Base-by-base conservation (phyloP, 164 flowering plant genomes). In the Kingdonia uniflora region DNA sequence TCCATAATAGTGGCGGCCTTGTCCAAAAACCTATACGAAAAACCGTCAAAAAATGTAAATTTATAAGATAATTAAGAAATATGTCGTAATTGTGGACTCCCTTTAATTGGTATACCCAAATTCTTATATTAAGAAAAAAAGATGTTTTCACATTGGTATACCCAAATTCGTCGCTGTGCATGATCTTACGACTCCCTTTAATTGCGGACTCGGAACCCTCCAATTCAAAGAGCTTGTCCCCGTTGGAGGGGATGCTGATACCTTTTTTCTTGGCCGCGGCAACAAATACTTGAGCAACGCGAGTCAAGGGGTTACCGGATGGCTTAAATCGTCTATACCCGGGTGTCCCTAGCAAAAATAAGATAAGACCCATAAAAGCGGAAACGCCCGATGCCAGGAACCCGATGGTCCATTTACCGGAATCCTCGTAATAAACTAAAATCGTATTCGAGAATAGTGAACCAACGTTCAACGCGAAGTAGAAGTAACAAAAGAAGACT, bases 401-500 rank as follows among this genome's bases (percentile, higher is more conserved):
- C 7, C 97, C 97, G 0, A 81, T 15, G 0, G 80, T 73, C 97
- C 96, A 91, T 24, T 51, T 48, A 2, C 97, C 97, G 0, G 49
- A 4, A 58, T 91, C 92, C 68, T 91, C 97, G 45, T 60, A 83
- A 56, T 83, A 87, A 5, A 79, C 96, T 64, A 91, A 62, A 2
- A 91, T 46, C 23, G 97, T 87, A 73, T 91, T 91, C 4, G 96
- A 91, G 65, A 91, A 77, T 1, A 85, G 73, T 0, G 90, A 87
- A 0, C 97, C 96, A 11, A 63, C 44, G 25, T 91, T 87, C 29
- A 91, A 75, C 7, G 90, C 82, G 26, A 87, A 81, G 74, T 91
- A 91, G 55, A 87, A 91, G 59, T 75, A 83, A 63, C 78, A 61
- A 25, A 87, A 87, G 74, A 87, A 91, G 10, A 68, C 71, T 5